Evolutionary conservation across 495 filamentous ascomycete genomes (phyloP).

Genomic region (Penicillium cosmopolitanum): DNA sequence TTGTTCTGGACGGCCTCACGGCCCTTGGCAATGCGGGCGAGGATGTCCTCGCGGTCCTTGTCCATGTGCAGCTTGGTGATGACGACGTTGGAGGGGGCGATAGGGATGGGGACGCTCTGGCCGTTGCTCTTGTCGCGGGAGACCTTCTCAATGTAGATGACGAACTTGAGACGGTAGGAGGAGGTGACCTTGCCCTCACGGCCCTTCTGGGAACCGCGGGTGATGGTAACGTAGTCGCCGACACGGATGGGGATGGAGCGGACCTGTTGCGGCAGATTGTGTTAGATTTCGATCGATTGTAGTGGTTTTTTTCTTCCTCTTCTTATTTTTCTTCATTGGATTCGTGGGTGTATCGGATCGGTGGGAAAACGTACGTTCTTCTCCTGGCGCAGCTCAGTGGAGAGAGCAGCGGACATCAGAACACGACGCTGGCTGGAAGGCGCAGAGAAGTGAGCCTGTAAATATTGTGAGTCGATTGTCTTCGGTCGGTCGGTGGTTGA

Average conservation of each 20-base stretch:
- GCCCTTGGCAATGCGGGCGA: slow-evolving; percentile 80
- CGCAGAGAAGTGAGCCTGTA: slow-evolving; percentile 80
- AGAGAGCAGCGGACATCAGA: slow-evolving; percentile 92
- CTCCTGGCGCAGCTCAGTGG: slow-evolving; percentile 95
- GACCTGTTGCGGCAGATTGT: slow-evolving; percentile 58
- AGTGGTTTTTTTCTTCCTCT: not conserved
- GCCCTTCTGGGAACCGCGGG: slow-evolving; percentile 89
- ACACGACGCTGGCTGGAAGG: slow-evolving; percentile 88
- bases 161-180: slow-evolving; percentile 98
- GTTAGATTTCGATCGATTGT: slow-evolving; percentile 16
- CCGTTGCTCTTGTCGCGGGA: slow-evolving; percentile 92
- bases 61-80: slow-evolving; percentile 98
- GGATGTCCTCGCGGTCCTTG: slow-evolving; percentile 95
- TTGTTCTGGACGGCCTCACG: slow-evolving; percentile 60
- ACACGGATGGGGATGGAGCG: slow-evolving; percentile 97
- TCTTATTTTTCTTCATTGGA: slow-evolving; percentile 3
- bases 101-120: slow-evolving; percentile 83
- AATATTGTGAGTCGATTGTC: slow-evolving; percentile 9
- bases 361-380: slow-evolving; percentile 71
- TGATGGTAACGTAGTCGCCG: slow-evolving; percentile 91
- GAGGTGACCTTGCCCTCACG: slow-evolving; percentile 90
- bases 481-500: slow-evolving; percentile 6
- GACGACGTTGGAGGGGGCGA: slow-evolving; percentile 90
- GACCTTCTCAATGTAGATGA: slow-evolving; percentile 90
- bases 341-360: slow-evolving; percentile 2